These are phyloP conservation scores for Cryptococcus floricola DNA, from an alignment of 1,284 basidiomycete species.

Conservation along the genomic window DNA sequence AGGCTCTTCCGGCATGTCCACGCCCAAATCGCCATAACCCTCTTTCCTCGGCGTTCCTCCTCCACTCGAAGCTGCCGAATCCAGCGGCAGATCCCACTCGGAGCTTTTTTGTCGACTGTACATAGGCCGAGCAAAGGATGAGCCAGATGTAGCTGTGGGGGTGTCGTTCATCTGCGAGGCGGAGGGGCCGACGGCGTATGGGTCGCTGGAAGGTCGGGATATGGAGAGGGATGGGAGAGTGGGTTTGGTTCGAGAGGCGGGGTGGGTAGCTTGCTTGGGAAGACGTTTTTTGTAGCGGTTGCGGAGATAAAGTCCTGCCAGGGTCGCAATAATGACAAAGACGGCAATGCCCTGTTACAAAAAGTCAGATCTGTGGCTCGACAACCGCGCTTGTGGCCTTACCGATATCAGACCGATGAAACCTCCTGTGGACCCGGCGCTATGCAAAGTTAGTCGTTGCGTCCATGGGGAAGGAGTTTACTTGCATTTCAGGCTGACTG, in stretches of 20 bases:
- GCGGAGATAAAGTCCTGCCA: slow-evolving; percentile 16
- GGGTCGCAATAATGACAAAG: slow-evolving; percentile 3
- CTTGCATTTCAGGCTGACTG: slow-evolving; percentile 14
- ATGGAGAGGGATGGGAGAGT: slow-evolving; percentile 13
- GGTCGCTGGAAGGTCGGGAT: slow-evolving; percentile 15
- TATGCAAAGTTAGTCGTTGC: neutral
- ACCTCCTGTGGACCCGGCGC: slow-evolving; percentile 19
- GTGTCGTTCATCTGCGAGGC: slow-evolving; percentile 1
- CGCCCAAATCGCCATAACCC: slow-evolving; percentile 1
- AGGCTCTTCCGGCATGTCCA: slow-evolving; percentile 8
- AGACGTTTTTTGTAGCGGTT: slow-evolving; percentile 13
- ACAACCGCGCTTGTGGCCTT: neutral
- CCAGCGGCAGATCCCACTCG: slow-evolving; percentile 13
- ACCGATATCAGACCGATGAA: slow-evolving; percentile 19
- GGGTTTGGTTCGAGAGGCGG: neutral
- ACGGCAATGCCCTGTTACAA: slow-evolving; percentile 11
- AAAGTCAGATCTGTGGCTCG: neutral
- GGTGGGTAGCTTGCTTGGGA: neutral
- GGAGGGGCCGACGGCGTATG: slow-evolving; percentile 9
- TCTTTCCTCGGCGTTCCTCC: neutral
- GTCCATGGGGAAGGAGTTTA: neutral
- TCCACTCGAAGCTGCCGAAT: neutral
- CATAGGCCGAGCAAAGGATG: slow-evolving; percentile 8
- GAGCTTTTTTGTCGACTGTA: slow-evolving; percentile 15
- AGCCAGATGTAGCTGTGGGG: slow-evolving; percentile 8